Percentiles rank a stretch among this genome's conserved stretches.
Conservation (phyloP, 148 eudicot genomes). For the Rhododendron vialii region DNA sequence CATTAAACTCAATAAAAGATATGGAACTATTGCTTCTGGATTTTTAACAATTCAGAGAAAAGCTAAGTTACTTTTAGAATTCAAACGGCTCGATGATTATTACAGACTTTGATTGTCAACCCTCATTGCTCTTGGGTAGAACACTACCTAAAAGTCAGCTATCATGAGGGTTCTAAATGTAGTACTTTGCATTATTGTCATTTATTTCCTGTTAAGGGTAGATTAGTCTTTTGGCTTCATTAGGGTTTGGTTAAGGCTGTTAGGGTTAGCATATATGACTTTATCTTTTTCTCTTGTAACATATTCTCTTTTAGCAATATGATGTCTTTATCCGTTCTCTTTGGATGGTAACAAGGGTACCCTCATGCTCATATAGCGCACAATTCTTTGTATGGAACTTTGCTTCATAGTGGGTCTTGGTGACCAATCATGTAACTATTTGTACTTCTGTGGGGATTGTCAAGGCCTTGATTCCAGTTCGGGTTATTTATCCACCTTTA, state of each 20-base stretch:
- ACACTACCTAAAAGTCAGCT: not conserved
- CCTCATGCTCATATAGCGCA: not conserved
- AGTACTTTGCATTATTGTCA: not conserved
- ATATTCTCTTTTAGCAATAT: too few species aligned
- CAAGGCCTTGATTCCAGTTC: not conserved
- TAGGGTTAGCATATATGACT: not conserved
- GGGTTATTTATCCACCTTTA: not conserved
- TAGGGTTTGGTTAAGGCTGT: not conserved
- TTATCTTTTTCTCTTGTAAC: too few species aligned
- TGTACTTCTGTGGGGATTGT: not conserved
- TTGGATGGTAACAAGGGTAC: not conserved
- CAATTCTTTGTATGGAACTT: not conserved
- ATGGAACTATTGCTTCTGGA: not conserved
- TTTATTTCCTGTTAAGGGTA: not conserved
- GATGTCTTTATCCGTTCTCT: not conserved
- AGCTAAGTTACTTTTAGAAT: not conserved
- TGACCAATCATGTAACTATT: not conserved
- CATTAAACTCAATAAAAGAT: not conserved
- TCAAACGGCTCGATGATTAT: not conserved
- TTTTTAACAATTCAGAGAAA: not conserved
- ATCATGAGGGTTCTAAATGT: not conserved
- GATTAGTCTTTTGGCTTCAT: not conserved
- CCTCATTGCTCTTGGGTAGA: not conserved
- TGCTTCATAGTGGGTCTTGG: not conserved
- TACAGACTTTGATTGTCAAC: not conserved